Evolutionary conservation across 441 rosid genomes (phyloP), one percentile per base, ranked within the genome.

Genomic region (Daphne laureola): DNA sequence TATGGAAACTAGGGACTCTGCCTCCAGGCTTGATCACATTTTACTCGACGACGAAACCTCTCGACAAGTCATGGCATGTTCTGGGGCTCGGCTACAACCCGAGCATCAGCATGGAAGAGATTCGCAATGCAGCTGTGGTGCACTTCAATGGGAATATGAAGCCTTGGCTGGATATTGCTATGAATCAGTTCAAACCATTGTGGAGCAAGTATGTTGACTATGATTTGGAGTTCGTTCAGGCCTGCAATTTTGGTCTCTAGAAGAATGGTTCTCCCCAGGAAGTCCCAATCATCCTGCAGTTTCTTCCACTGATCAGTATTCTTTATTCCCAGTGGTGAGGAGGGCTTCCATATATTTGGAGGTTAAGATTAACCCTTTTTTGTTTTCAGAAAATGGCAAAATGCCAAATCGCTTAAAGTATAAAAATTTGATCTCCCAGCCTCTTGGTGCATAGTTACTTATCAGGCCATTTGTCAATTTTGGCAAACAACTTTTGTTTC

Each of bases 111-210:
- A 70, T 80, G 90, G 96, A 86, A 4, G 98, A 92, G 88, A 92
- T 88, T 41, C 73, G 66, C 18, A 82, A 86, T 18, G 98, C 98
- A 14, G 94, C 95, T 0, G 96, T 88, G 23, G 98, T 92, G 57
- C 98, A 88, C 66, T 88, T 92, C 70, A 88, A 88, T 13, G 96
- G 95, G 55, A 92, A 88, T 64, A 86, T 86, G 96, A 88, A 92
- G 86, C 98, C 95, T 1, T 92, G 98, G 98, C 86, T 92, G 4
- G 96, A 88, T 53, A 88, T 88, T 46, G 96, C 98, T 65, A 88
- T 92, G 98, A 84, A 82, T 68, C 95, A 84, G 73, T 92, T 88
- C 65, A 78, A 85, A 58, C 94, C 96, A 4, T 83, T 88, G 16
- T 92, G 98, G 98, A 75, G 86, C 9, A 92, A 77, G 65, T 79